phyloP scores from a whole-genome alignment of 78 protist genomes.

The Dictyostelium firmibasis region DNA sequence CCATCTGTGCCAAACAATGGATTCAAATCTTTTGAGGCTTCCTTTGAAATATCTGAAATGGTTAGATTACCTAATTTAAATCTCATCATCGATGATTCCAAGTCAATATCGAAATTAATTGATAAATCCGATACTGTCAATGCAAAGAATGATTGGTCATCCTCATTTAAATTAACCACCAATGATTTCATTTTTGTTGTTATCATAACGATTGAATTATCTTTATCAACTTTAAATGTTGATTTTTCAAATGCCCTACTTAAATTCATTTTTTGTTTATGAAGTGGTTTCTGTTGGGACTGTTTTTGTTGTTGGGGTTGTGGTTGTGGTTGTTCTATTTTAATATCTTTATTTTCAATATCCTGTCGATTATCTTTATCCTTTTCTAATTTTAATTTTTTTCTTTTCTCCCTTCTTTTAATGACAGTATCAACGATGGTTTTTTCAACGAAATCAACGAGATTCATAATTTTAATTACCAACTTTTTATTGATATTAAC shows the following conservation, averaged over 20 bases:
- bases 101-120: slow-evolving; percentile 48
- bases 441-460: background rate
- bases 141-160: slow-evolving; percentile 55
- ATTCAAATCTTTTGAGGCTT: slow-evolving; percentile 49
- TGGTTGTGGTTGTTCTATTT: background rate
- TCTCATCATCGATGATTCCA: slow-evolving; percentile 45
- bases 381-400: background rate
- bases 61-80: slow-evolving; percentile 65
- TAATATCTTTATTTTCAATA: background rate
- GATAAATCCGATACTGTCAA: slow-evolving; percentile 5
- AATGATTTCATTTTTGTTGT: slow-evolving; percentile 55
- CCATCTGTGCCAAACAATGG: slow-evolving; percentile 79
- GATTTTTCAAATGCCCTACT: background rate
- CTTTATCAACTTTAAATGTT: slow-evolving; percentile 28
- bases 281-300: background rate
- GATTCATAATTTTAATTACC: slow-evolving; percentile 11
- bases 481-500: slow-evolving; percentile 39
- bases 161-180: slow-evolving; percentile 39
- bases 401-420: background rate
- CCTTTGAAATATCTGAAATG: slow-evolving; percentile 26
- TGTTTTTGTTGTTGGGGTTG: background rate
- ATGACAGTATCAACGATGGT: slow-evolving; percentile 11
- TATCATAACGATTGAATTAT: slow-evolving; percentile 54
- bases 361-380: background rate
- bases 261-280: background rate